Base-by-base conservation (phyloP, 805 yeast genomes). In the Candida yuanshanica region DNA sequence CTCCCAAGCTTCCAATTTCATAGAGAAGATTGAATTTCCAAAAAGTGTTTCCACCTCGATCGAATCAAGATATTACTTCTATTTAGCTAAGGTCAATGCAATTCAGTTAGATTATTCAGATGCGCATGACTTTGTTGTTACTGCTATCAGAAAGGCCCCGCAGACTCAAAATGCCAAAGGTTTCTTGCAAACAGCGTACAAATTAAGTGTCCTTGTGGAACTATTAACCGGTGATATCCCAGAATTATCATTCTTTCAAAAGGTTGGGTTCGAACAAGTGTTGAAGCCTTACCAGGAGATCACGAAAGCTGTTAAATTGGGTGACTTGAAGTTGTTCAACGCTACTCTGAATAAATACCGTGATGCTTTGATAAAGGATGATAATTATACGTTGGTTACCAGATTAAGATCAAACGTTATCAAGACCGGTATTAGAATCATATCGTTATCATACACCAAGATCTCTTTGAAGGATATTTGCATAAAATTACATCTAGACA, bases 81-180 rank as follows among this genome's bases (percentile, higher is more conserved):
- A 93, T 58, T 68, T 89, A 59, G 91, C 96, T n/a, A 81, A 84
- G 50, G 86, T 93, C 56, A 80, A 79, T 55, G 88, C 97, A 5
- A 82, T 93, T 50, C 98, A 91, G 68, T 77, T 93, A 52, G 90
- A 93, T 64, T 93, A 93, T 63, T 80, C 95, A 2, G 70, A 85
- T 16, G 96, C 98, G 2, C 81, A 83, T 56, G 96, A 90, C 56
- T 88, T 80, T 58, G 85, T 86, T 42, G 84, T 88, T 42, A 88
- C 93, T n/a, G 96, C 99, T 2, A 83, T 90, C 40, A 82, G 99
- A 68, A 93, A 93, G 62, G 90, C 95, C 9, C 98, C 99, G 21
- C 96, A 88, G 62, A 86, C 95, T 1, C 72, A 76, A 34, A 77
- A 81, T 45, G 88, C 96, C 8, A 63, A 74, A 34, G 99, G 99